Evolutionary conservation across 2,329 filamentous ascomycete genomes (phyloP).

Genomic region (Pseudocercospora fijiensis): DNA sequence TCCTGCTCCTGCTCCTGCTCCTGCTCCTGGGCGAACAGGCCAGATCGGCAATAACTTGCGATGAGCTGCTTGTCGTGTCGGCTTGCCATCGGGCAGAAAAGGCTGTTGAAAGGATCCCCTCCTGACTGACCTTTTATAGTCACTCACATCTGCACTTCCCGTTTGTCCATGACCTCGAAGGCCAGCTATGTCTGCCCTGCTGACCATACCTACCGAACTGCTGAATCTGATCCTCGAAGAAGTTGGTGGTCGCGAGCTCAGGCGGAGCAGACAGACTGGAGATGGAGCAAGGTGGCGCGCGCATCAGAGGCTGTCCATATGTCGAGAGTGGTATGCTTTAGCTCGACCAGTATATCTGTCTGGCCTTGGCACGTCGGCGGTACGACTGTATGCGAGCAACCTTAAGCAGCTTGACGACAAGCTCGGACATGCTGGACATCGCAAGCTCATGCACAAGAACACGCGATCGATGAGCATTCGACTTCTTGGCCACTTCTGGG

Average conservation of each 20-base stretch:
- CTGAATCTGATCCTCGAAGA: conserved; percentile 21
- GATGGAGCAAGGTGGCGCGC: conserved; percentile 5
- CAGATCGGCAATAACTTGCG: background rate
- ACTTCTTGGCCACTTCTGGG: conserved; percentile 23
- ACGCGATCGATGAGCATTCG: conserved; percentile 19
- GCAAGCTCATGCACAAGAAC: conserved; percentile 24
- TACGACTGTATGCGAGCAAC: conserved; percentile 20
- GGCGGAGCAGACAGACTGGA: conserved; percentile 15
- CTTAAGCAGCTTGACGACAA: conserved; percentile 15
- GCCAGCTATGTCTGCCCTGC: conserved; percentile 18
- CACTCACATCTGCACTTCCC: background rate
- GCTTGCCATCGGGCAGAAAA: background rate
- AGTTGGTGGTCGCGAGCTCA: conserved; percentile 26
- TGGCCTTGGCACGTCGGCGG: conserved; percentile 16
- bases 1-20: too few species aligned
- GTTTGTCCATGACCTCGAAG: background rate
- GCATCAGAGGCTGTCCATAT: conserved; percentile 16
- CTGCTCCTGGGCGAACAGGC: background rate
- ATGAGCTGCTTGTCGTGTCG: background rate
- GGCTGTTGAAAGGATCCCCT: background rate
- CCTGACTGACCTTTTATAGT: background rate
- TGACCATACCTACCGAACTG: conserved; percentile 25
- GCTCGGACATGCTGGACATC: conserved; percentile 12
- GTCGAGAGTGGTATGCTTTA: conserved; percentile 20
- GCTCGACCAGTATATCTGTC: conserved; percentile 22